Base-by-base conservation (phyloP, 106 monocot species). In the Iris macrosiphon region DNA sequence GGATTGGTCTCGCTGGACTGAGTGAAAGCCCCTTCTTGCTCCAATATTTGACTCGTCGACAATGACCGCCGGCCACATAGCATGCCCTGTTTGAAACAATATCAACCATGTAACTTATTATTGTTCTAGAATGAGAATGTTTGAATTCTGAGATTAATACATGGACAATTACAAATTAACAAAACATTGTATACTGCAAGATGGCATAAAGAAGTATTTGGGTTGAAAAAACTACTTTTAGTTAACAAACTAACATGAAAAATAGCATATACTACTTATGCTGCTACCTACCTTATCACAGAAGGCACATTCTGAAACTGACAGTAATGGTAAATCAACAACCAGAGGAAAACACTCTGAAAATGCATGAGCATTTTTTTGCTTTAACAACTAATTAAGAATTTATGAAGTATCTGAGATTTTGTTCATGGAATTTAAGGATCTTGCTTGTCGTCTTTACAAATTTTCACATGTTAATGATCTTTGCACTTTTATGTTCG, bases 41-140 rank as follows among this genome's bases (percentile, higher is more conserved):
- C 64, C 52, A 68, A 80, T 16, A 66, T 60, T 29, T 40, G 82
- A 70, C 75, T 98, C 96, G 73, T 80, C 59, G 12, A 89, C 68
- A 52, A 98, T 63, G 38, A 98, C 66, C 21, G 90, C 96, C 31
- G 96, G 96, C 96, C 96, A 98, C 75, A 80, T 80, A 18, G 96
- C 74, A 91, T 90, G 78, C 50, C 96, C 96, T 98, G 72, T 77
- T 43, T 39, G 72, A 72, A 47, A 52, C 25, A 17, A n/a, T n/a
- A n/a, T 1, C 26, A 37, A 17, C 16, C n/a, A 40, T 26, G 56
- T 23, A 21, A 45, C 11, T 33, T 12, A n/a, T n/a, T n/a, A 52
- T 44, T 35, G 30, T 31, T 38, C 35, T 30, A 2, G 2, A 26
- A 42, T 22, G 20, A 37, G 34, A 21, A n/a, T 23, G n/a, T 56